Evolutionary conservation across 345 rosid species (phyloP), one percentile per base, ranked within the genome.

Genomic region (Camelina neglecta): DNA sequence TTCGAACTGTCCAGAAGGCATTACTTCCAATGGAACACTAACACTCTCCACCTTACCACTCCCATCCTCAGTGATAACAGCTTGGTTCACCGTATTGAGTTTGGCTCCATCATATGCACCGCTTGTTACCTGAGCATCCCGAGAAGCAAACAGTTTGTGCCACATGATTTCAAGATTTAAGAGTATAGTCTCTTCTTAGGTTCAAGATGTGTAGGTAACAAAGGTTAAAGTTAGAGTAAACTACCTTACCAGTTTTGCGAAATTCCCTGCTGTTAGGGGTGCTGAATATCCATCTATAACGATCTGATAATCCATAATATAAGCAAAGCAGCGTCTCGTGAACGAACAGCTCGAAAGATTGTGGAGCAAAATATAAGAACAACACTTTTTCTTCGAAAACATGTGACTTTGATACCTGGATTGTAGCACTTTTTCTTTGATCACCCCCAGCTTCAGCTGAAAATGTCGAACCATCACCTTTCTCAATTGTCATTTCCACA

Each of bases 201-300:
- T 77, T 64, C 16, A 72, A 49, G 72, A 70, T 76, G 15, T 39
- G 29, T n/a, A 50, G 67, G 62, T 41, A 66, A 53, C 15, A 72
- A 69, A 79, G 69, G 24, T 51, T 57, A 41, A 74, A 74, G 75
- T 79, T 66, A 79, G 83, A 80, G 71, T 80, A 74, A 84, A 88
- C 84, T 89, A 89, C 96, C 97, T 90, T 92, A 92, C 96, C 98
- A 86, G 90, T 82, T 94, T 94, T 75, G 87, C 91, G 1, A 94
- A 83, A 77, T 92, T 92, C 67, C 97, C 98, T 1, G 93, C 85
- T 7, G 98, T 94, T 65, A 94, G 66, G 5, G 97, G 98, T 24
- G 95, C 97, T 60, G 96, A 94, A 81, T 83, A 94, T 73, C 98
- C 98, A 81, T 92, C 95, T 35, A 94, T 69, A 71, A 89, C 82